Base-by-base conservation (phyloP, 2,329 filamentous ascomycete species). In the Ambrosiella xylebori region DNA sequence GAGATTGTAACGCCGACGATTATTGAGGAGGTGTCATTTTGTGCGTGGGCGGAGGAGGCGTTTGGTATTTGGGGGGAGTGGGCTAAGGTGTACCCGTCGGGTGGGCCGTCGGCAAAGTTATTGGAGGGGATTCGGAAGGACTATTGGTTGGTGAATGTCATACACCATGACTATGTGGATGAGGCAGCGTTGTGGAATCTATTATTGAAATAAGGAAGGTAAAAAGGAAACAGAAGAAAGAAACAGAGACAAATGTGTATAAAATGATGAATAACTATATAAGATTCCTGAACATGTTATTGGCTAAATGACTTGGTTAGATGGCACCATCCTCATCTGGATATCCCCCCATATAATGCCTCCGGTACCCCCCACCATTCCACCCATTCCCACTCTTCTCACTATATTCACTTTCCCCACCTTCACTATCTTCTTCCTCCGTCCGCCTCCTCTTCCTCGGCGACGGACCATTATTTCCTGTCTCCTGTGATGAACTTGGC, bases 1-100 rank as follows among this genome's bases (percentile, higher is more conserved):
- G 91, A 97, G 70, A 97, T 97, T 66, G 80, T 95, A 59, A 95
- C 90, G 19, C 91, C 91, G 2, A 97, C 91, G 1, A 97, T 97
- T 66, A 95, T 97, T 65, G 91, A 97, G 68, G 87, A 90, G 64
- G 88, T 95, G 56, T 93, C 86, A 68, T 97, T 97, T 76, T 78
- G 82, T 62, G 88, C 90, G 7, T 98, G 93, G 93, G 80, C 82
- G 59, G 93, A 97, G 67, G 93, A 98, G 75, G 91, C 93, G 0
- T 98, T 93, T 72, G 85, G 85, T 38, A 95, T 97, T 66, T 97
- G 91, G 86, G 79, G 76, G 47, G 93, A 97, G 73, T 98, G 93
- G 93, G 83, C 86, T 61, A 78, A 86, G 63, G 85, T 96, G 52
- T 97, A 95, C 69, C 81, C 81, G n/a, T 77, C 82, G 53, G 81